Conservation (phyloP, 106 monocot species). For the Amphibolis antarctica region DNA sequence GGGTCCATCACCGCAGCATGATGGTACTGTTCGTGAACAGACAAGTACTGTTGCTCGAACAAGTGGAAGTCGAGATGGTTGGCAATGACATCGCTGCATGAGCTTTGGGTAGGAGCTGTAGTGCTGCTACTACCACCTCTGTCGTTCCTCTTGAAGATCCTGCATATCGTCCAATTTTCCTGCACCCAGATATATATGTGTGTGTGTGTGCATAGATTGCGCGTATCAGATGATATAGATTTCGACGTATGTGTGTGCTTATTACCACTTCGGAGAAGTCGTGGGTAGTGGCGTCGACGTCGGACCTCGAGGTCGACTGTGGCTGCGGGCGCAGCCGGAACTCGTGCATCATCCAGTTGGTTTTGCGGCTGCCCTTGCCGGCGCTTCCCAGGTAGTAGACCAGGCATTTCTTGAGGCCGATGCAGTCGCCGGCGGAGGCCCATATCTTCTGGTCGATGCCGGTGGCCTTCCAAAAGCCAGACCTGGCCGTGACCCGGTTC, state of each 20-base stretch:
- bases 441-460: slow-evolving; percentile 10
- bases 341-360: slow-evolving; percentile 19
- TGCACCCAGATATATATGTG: not conserved
- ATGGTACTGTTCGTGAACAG: no score
- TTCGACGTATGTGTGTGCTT: not conserved
- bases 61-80: no score
- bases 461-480: slow-evolving; percentile 13
- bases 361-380: slow-evolving; percentile 8
- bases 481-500: slow-evolving; percentile 12
- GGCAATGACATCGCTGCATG: no score
- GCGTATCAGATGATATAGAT: no score
- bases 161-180: not conserved
- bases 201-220: no score
- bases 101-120: no score
- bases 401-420: slow-evolving; percentile 39
- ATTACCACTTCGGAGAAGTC: no score
- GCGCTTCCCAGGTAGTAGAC: slow-evolving; percentile 14
- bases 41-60: no score
- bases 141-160: slow-evolving; percentile 6
- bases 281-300: not conserved
- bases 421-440: slow-evolving; percentile 16
- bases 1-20: no score
- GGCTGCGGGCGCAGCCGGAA: slow-evolving; percentile 12
- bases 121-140: no score
- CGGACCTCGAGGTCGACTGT: not conserved